Evolutionary conservation across 202 grass and related monocot species (phyloP).

Genomic region (Dendrocalamus latiflorus): DNA sequence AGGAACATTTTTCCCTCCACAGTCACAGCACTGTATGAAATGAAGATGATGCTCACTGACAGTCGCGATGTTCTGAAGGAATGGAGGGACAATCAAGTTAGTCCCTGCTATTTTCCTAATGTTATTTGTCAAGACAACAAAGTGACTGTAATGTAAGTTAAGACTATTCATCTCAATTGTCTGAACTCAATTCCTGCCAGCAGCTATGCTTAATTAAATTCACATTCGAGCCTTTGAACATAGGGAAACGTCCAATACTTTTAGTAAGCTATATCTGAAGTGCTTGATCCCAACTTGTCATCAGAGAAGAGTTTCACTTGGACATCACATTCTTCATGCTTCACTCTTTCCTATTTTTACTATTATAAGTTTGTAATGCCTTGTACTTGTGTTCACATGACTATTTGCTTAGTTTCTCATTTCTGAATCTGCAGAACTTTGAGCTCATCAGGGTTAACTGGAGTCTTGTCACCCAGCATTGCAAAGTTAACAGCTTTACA

Average conservation of each 20-base stretch:
- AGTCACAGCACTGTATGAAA: constrained; percentile 42
- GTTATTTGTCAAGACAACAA: constrained; percentile 35
- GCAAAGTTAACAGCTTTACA: constrained; percentile 50
- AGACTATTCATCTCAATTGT: not conserved
- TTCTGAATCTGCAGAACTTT: constrained; percentile 49
- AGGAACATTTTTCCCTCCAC: not conserved
- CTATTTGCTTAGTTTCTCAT: constrained; percentile 13
- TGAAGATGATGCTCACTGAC: constrained; percentile 44
- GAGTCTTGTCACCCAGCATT: constrained; percentile 59
- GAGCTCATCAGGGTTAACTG: constrained; percentile 50
- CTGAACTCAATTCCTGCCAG: not conserved
- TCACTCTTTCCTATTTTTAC: not conserved
- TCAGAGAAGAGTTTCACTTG: not conserved
- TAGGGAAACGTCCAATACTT: not conserved
- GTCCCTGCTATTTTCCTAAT: constrained; percentile 33
- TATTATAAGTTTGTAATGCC: not conserved
- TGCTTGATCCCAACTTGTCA: not conserved
- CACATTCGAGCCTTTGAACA: not conserved
- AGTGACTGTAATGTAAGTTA: constrained; percentile 49
- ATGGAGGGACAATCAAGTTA: constrained; percentile 63
- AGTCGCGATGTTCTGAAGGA: constrained; percentile 17
- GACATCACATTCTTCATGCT: not conserved
- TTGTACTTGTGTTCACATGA: not conserved
- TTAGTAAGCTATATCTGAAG: not conserved
- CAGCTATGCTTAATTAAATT: not conserved